Percentiles rank a stretch among this genome's conserved stretches.
phyloP scores from a whole-genome alignment of 306 rosid genomes.

The Prunus armeniaca region DNA sequence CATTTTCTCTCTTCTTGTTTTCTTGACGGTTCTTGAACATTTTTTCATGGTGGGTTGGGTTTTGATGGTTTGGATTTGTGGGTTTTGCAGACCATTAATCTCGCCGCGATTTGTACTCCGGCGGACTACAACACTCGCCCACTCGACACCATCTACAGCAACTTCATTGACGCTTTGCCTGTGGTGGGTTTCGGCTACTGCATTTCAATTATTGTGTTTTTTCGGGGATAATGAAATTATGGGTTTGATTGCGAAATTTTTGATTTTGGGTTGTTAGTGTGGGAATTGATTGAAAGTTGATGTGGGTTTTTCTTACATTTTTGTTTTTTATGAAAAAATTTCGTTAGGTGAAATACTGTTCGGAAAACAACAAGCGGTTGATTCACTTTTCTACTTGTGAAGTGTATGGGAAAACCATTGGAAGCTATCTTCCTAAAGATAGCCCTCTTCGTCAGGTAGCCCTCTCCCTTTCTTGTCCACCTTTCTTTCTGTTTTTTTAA shows the following conservation, averaged over 20 bases:
- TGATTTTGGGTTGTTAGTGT: neutral
- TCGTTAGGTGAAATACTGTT: conserved; percentile 80
- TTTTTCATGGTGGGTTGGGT: neutral
- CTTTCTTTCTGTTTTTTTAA: neutral
- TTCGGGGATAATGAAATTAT: neutral
- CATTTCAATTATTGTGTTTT: neutral
- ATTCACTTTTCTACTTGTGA: conserved; percentile 96
- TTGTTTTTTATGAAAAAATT: neutral
- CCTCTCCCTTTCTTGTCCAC: conserved; percentile 26
- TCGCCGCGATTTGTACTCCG: conserved; percentile 94
- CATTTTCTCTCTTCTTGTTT: neutral
- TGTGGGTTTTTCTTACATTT: conserved; percentile 15
- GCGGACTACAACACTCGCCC: conserved; percentile 97
- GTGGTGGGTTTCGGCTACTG: conserved; percentile 46
- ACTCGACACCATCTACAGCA: conserved; percentile 85
- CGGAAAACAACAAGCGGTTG: conserved; percentile 81
- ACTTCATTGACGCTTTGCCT: conserved; percentile 90
- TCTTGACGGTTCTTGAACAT: neutral
- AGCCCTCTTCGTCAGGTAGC: conserved; percentile 83
- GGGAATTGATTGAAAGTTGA: conserved; percentile 27
- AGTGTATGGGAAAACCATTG: conserved; percentile 94
- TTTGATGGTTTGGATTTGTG: neutral
- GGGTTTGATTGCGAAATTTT: conserved; percentile 12
- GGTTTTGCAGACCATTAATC: conserved; percentile 63
- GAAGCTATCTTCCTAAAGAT: conserved; percentile 88